A percentile compares a stretch with the other conserved stretches of the same genome.
Conservation (phyloP, 2,329 filamentous ascomycete genomes). For the Fusarium paranaense region DNA sequence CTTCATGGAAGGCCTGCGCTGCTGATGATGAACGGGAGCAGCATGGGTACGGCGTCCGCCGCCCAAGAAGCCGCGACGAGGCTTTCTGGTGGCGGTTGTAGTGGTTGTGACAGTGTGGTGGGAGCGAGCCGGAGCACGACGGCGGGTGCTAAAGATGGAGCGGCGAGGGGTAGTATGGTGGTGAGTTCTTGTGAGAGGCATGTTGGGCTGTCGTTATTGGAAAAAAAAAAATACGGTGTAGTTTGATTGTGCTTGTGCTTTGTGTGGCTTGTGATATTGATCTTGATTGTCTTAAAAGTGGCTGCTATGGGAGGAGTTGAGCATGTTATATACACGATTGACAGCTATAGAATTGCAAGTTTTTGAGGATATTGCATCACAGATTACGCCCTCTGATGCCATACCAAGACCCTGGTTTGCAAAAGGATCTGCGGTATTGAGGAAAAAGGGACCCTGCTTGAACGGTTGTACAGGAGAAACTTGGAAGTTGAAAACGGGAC, state of each 20-base stretch:
- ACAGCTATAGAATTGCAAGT: not conserved
- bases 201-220: conserved; percentile 33
- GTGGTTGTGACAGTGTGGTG: conserved; percentile 48
- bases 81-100: conserved; percentile 57
- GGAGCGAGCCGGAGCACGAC: conserved; percentile 40
- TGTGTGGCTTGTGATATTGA: conserved; percentile 7
- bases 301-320: not conserved
- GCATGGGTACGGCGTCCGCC: conserved; percentile 52
- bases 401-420: not conserved
- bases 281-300: not conserved
- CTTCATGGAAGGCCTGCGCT: conserved; percentile 74
- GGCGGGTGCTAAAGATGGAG: conserved; percentile 42
- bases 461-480: conserved; percentile 14
- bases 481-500: conserved; percentile 18
- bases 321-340: conserved; percentile 29
- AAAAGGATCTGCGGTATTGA: conserved; percentile 6
- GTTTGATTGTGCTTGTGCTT: conserved; percentile 12
- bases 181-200: conserved; percentile 48
- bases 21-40: conserved; percentile 68
- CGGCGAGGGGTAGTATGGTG: conserved; percentile 43
- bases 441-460: not conserved
- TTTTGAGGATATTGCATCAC: conserved; percentile 33
- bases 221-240: not conserved
- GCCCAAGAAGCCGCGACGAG: conserved; percentile 57
- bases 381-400: conserved; percentile 33